Evolutionary conservation across 2,329 filamentous ascomycete genomes (phyloP).

Genomic region (Chlorencoelia australis): DNA sequence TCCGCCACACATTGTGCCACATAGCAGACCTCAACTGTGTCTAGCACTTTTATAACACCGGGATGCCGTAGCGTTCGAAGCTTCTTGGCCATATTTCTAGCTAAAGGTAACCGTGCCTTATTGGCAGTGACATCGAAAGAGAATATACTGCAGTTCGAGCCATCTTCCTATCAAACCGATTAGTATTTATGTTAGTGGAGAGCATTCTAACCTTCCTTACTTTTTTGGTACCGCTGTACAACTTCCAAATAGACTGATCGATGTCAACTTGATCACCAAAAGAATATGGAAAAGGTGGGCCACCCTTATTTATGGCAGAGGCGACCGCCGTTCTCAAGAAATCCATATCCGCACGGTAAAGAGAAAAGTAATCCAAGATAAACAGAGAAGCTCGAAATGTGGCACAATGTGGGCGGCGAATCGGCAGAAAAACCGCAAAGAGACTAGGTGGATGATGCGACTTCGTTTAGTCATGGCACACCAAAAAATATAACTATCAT

Average conservation of each 20-base stretch:
- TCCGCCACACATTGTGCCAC: slow-evolving; percentile 2
- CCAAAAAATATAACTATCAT: too few species aligned
- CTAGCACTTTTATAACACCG: slow-evolving; percentile 85
- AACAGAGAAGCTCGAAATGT: too few species aligned
- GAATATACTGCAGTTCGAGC: slow-evolving; percentile 91
- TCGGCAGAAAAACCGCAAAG: too few species aligned
- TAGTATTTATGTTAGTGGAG: slow-evolving; percentile 9
- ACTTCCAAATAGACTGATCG: slow-evolving; percentile 90
- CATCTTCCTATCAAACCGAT: slow-evolving; percentile 60
- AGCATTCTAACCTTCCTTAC: slow-evolving; percentile 34
- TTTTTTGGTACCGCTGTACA: slow-evolving; percentile 87
- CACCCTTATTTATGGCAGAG: slow-evolving; percentile 89
- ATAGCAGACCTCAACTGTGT: slow-evolving; percentile 72
- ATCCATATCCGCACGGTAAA: slow-evolving; percentile 55
- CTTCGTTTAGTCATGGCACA: too few species aligned
- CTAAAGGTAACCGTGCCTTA: slow-evolving; percentile 71
- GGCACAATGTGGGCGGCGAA: too few species aligned
- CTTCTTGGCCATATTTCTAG: slow-evolving; percentile 90
- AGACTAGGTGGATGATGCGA: too few species aligned
- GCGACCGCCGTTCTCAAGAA: slow-evolving; percentile 97
- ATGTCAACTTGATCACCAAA: slow-evolving; percentile 90
- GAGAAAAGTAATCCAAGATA: neutral
- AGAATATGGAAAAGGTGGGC: slow-evolving; percentile 83
- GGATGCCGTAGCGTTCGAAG: slow-evolving; percentile 87
- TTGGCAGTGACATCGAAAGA: slow-evolving; percentile 83